phyloP scores from a whole-genome alignment of 192 early-diverging fungal genomes.

The Cetraspora pellucida region DNA sequence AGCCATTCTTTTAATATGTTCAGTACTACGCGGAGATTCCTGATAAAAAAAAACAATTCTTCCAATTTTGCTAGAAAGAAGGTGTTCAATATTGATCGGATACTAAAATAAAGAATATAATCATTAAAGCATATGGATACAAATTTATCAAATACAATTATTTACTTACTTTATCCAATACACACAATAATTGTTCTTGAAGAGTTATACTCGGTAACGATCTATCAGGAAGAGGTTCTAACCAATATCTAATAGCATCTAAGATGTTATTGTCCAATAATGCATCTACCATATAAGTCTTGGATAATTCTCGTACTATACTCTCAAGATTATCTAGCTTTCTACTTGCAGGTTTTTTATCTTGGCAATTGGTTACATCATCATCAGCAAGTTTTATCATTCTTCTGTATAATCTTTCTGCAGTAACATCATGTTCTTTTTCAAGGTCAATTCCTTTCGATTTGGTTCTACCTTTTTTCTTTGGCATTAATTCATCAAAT shows the following conservation, averaged over 20 bases:
- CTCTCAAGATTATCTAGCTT: constrained; percentile 61
- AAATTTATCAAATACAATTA: not conserved
- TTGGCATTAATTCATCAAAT: constrained; percentile 22
- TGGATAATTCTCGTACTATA: constrained; percentile 49
- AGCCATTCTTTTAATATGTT: constrained; percentile 60
- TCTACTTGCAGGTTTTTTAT: constrained; percentile 58
- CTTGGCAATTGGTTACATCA: constrained; percentile 55
- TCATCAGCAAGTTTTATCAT: constrained; percentile 52
- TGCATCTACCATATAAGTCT: constrained; percentile 61
- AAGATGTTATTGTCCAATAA: constrained; percentile 82
- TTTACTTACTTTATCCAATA: constrained; percentile 59
- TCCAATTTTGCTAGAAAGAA: constrained; percentile 77
- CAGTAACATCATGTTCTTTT: constrained; percentile 8
- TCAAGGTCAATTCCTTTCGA: not conserved
- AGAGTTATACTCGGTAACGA: constrained; percentile 84
- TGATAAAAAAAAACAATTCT: constrained; percentile 82
- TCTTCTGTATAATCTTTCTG: not conserved
- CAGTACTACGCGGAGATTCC: constrained; percentile 70
- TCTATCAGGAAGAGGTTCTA: constrained; percentile 88
- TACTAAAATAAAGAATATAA: constrained; percentile 38
- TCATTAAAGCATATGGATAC: not conserved
- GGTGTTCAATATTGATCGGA: constrained; percentile 68
- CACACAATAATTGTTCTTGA: constrained; percentile 71
- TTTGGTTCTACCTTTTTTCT: not conserved
- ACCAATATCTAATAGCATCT: constrained; percentile 78